These are phyloP conservation scores for Backusella australiensis DNA, from an alignment of 192 early-diverging fungal genomes.

Conservation along the genomic window DNA sequence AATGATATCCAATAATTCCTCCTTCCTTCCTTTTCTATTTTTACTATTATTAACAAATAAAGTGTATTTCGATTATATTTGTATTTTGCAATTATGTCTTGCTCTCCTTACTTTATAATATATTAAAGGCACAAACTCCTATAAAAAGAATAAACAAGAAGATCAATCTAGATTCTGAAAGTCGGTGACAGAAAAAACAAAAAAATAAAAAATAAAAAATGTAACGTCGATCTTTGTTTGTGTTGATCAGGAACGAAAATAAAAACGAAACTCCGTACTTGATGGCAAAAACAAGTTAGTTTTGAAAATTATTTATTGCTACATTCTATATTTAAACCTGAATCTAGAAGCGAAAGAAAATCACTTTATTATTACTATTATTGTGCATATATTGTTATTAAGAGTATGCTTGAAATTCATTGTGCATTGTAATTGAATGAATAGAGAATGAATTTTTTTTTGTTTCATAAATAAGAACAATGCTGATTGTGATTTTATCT, in stretches of 20 bases:
- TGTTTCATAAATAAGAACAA: too few relatives aligned
- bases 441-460: too few relatives aligned
- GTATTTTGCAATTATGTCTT: neutral
- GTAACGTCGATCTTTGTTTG: neutral
- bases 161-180: neutral
- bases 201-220: neutral
- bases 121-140: neutral
- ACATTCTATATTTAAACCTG: neutral
- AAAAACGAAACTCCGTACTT: neutral
- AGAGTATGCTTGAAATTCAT: neutral
- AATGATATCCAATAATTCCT: neutral
- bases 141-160: neutral
- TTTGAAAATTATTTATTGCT: neutral
- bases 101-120: neutral
- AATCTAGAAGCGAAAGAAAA: neutral
- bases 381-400: neutral
- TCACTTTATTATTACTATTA: neutral
- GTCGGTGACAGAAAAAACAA: neutral
- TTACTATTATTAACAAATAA: neutral
- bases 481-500: neutral
- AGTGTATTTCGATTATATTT: neutral
- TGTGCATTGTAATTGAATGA: too few relatives aligned
- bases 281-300: neutral
- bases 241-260: neutral
- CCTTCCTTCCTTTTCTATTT: neutral